Evolutionary conservation across 164 flowering plant species (phyloP).

Genomic region (Cinnamomum chago): DNA sequence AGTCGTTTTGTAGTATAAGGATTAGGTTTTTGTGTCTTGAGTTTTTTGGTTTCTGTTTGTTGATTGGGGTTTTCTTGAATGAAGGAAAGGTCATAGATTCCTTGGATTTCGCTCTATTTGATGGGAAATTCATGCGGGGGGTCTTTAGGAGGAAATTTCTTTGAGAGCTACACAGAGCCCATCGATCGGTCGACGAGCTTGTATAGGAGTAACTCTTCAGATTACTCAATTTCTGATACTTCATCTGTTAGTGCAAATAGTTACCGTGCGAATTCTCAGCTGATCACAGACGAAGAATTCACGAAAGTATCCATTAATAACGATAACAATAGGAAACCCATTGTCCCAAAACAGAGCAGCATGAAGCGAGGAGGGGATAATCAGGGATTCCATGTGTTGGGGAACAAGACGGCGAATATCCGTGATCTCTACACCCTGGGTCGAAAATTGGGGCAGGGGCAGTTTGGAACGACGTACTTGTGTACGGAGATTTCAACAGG

Average conservation of each 20-base stretch:
- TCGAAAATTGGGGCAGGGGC: constrained; percentile 88
- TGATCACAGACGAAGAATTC: constrained; percentile 2
- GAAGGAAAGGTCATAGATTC: constrained; percentile 30
- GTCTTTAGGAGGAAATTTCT: constrained; percentile 56
- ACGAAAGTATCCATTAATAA: constrained; percentile 40
- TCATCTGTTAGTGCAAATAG: constrained; percentile 31
- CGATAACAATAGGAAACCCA: constrained; percentile 16
- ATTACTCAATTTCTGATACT: constrained; percentile 32
- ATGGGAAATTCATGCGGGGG: constrained; percentile 99
- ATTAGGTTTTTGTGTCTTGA: too few species aligned
- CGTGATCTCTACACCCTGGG: constrained; percentile 80
- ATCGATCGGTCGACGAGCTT: constrained; percentile 40
- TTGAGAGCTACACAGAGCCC: constrained; percentile 63
- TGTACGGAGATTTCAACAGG: constrained; percentile 65
- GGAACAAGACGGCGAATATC: constrained; percentile 73
- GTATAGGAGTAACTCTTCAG: constrained; percentile 29
- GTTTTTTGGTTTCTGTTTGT: too few species aligned
- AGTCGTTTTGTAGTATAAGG: too few species aligned
- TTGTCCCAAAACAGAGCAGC: constrained; percentile 27
- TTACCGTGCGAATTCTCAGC: constrained; percentile 22
- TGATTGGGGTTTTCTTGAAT: constrained; percentile 8
- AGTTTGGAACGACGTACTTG: constrained; percentile 80
- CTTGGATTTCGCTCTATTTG: constrained; percentile 37
- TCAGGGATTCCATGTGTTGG: constrained; percentile 70
- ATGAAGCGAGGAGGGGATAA: constrained; percentile 61